A percentile compares a stretch with the other conserved stretches of the same genome.
Conservation (phyloP, 2,329 filamentous ascomycete species). For the Teratosphaeria zuluensis region DNA sequence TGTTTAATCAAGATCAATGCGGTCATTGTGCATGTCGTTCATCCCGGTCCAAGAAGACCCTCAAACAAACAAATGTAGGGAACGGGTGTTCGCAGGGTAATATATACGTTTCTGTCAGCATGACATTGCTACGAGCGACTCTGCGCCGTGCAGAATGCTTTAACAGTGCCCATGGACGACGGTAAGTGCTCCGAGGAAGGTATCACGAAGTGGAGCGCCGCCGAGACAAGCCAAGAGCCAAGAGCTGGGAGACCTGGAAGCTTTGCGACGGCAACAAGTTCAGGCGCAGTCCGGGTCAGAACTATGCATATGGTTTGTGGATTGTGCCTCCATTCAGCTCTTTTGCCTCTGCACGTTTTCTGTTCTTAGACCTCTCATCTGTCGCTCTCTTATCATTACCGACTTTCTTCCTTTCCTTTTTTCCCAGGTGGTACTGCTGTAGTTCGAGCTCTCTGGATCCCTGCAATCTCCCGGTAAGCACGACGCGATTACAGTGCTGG, state of each 20-base stretch:
- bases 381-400: neutral
- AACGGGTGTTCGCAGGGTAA: no score
- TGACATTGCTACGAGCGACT: neutral
- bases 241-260: neutral
- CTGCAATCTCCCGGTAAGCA: neutral
- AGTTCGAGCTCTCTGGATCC: neutral
- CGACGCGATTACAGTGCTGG: neutral
- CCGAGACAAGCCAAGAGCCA: neutral
- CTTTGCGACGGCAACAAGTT: neutral
- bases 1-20: neutral
- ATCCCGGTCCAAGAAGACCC: neutral
- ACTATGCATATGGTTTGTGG: neutral
- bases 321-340: neutral
- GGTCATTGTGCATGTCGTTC: neutral
- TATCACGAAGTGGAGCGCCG: neutral
- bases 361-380: neutral
- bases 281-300: neutral
- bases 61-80: neutral
- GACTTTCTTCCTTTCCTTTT: neutral
- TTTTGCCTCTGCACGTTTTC: neutral
- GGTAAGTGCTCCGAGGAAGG: neutral
- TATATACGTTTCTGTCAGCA: no score
- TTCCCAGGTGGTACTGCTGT: neutral
- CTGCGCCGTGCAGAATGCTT: neutral
- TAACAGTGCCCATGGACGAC: no score